These are phyloP conservation scores for Trichophyton rubrum DNA, from an alignment of 2,329 filamentous ascomycete species.

Conservation along the genomic window DNA sequence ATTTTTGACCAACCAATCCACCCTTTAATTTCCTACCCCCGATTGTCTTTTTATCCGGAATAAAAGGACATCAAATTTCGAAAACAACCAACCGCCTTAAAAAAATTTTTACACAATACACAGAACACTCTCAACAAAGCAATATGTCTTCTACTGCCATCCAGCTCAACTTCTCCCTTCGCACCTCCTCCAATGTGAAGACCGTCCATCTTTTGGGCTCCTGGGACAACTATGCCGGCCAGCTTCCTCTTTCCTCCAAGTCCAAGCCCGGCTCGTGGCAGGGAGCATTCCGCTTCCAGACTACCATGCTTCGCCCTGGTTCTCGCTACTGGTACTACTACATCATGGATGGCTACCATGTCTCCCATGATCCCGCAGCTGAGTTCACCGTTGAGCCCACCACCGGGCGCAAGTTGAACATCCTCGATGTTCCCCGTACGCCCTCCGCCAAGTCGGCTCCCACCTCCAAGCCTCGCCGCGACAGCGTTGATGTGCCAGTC, in stretches of 20 bases:
- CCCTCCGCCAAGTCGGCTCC: constrained; percentile 33
- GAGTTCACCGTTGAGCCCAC: constrained; percentile 86
- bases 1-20: neutral
- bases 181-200: constrained; percentile 92
- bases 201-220: constrained; percentile 94
- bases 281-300: constrained; percentile 92
- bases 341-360: constrained; percentile 98
- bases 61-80: neutral
- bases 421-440: constrained; percentile 74
- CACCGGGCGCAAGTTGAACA: constrained; percentile 92
- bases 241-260: constrained; percentile 74
- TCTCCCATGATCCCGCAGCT: constrained; percentile 88
- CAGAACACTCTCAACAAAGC: neutral
- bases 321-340: constrained; percentile 99
- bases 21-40: neutral
- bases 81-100: neutral
- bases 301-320: constrained; percentile 70
- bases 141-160: constrained; percentile 58
- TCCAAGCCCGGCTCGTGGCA: constrained; percentile 88
- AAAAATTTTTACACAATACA: constrained; percentile 2
- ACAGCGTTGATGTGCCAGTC: constrained; percentile 57
- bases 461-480: constrained; percentile 29
- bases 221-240: constrained; percentile 93
- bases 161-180: constrained; percentile 90
- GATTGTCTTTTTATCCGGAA: neutral